These are phyloP conservation scores for Xylaria sp. DNA, from an alignment of 2,329 filamentous ascomycete species.

Conservation along the genomic window DNA sequence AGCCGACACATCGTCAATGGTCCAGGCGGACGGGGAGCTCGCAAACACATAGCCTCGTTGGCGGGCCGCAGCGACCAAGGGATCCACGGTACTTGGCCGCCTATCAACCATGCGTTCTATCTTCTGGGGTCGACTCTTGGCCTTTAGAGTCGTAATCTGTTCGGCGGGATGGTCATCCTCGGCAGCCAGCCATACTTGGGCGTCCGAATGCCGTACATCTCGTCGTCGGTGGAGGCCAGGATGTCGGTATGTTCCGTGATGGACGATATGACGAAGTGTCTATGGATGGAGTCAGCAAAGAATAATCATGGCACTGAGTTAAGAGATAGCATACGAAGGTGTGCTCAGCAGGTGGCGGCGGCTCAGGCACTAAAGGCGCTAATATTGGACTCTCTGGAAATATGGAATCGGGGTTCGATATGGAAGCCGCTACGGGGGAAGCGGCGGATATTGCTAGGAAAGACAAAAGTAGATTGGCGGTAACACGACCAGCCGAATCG, in stretches of 20 bases:
- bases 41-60: constrained; percentile 69
- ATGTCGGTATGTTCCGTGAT: constrained; percentile 83
- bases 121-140: constrained; percentile 66
- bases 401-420: constrained; percentile 48
- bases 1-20: constrained; percentile 74
- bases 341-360: constrained; percentile 58
- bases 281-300: constrained; percentile 20
- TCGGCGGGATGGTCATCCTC: constrained; percentile 62
- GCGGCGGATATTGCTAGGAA: constrained; percentile 66
- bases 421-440: constrained; percentile 46
- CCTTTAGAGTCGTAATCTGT: constrained; percentile 59
- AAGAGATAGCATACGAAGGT: constrained; percentile 52
- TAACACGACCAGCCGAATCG: constrained; percentile 66
- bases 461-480: constrained; percentile 67
- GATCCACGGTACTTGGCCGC: constrained; percentile 75
- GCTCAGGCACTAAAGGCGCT: constrained; percentile 48
- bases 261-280: constrained; percentile 84
- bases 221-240: constrained; percentile 77
- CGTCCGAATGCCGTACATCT: constrained; percentile 67
- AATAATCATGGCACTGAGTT: background rate
- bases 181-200: constrained; percentile 66
- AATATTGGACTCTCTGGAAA: constrained; percentile 52
- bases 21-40: constrained; percentile 79
- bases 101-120: constrained; percentile 86
- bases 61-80: constrained; percentile 75